phyloP scores from a whole-genome alignment of 306 rosid species.

The Fragaria iinumae region DNA sequence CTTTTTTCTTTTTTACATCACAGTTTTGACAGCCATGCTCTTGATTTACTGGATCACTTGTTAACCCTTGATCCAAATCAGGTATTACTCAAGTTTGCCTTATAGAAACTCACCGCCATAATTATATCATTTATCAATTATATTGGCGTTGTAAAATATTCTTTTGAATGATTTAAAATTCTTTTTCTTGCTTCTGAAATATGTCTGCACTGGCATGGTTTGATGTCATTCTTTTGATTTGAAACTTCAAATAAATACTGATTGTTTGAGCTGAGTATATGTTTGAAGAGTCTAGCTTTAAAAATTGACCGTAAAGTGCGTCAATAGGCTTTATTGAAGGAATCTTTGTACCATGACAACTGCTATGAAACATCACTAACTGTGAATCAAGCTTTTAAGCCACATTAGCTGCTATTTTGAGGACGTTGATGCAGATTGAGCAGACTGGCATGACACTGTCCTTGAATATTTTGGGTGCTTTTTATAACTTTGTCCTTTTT shows the following conservation, averaged over 20 bases:
- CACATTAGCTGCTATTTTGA: background rate
- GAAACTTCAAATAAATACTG: background rate
- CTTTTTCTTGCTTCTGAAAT: background rate
- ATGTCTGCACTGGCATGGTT: background rate
- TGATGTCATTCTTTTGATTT: background rate
- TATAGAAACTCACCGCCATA: background rate
- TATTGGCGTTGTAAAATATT: background rate
- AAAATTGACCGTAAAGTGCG: background rate
- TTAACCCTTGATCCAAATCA: slow-evolving; percentile 65
- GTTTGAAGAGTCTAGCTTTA: background rate
- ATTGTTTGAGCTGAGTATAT: background rate
- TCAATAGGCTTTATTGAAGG: background rate
- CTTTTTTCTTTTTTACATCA: slow-evolving; percentile 6
- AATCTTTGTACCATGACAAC: background rate
- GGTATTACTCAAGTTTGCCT: slow-evolving; percentile 30
- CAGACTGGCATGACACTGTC: background rate
- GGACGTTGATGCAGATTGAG: slow-evolving; percentile 1
- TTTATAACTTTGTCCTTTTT: slow-evolving; percentile 13
- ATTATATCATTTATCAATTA: background rate
- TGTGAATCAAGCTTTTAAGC: background rate
- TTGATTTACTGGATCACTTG: slow-evolving; percentile 70
- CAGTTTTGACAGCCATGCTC: slow-evolving; percentile 64
- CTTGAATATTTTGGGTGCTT: background rate
- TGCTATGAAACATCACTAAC: background rate
- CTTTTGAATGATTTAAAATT: background rate